Evolutionary conservation across 2,329 filamentous ascomycete genomes (phyloP).

Genomic region (Talaromyces atroroseus): DNA sequence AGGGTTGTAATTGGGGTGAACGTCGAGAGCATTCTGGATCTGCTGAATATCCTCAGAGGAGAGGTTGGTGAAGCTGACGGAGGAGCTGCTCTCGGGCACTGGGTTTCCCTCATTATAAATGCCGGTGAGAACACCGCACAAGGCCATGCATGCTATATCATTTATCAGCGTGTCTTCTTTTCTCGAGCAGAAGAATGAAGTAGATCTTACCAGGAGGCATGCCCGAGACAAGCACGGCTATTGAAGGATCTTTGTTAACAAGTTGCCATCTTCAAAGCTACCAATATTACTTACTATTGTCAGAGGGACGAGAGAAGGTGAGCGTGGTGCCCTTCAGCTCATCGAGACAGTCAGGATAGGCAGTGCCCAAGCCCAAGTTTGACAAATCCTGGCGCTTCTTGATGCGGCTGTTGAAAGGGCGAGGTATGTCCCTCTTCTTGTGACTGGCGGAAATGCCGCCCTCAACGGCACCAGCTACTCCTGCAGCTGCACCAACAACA

Average conservation of each 20-base stretch:
- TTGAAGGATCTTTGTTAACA: background rate
- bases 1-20: background rate
- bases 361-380: background rate
- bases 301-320: background rate
- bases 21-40: background rate
- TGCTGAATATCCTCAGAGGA: background rate
- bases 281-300: background rate
- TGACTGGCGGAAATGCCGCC: background rate
- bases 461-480: background rate
- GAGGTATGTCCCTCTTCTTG: background rate
- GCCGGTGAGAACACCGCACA: background rate
- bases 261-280: background rate
- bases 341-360: background rate
- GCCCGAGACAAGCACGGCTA: background rate
- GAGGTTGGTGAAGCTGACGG: background rate
- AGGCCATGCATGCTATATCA: background rate
- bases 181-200: too few species aligned
- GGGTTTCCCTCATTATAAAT: background rate
- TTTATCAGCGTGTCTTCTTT: background rate
- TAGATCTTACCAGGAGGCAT: background rate
- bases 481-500: background rate
- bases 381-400: background rate
- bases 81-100: background rate
- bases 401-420: background rate
- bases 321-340: background rate